Evolutionary conservation across 345 rosid genomes (phyloP).

Genomic region (Erucastrum elatum): DNA sequence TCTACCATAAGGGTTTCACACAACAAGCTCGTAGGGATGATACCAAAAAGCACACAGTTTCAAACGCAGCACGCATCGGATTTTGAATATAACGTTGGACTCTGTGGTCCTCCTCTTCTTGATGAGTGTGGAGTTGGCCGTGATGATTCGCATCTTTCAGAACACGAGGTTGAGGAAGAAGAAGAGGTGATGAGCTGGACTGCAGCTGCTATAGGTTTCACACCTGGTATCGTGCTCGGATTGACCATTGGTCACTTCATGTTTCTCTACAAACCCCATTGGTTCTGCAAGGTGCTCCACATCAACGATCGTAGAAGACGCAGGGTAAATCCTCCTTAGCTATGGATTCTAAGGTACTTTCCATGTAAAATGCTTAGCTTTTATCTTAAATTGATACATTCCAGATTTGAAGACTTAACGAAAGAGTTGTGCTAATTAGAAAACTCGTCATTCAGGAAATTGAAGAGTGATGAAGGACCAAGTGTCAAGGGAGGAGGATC

Average conservation of each 20-base stretch:
- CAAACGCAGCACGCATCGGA: not conserved
- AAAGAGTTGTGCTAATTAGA: too few relatives aligned
- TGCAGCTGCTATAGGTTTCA: not conserved
- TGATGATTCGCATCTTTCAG: not conserved
- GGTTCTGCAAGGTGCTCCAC: not conserved
- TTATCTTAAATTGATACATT: too few relatives aligned
- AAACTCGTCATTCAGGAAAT: too few relatives aligned
- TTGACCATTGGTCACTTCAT: not conserved
- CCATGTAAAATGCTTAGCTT: too few relatives aligned
- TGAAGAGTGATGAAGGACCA: too few relatives aligned
- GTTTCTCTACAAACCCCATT: not conserved
- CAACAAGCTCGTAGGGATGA: constrained; percentile 2
- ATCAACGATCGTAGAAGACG: not conserved
- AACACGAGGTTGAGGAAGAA: not conserved
- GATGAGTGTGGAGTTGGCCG: not conserved
- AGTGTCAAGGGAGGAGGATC: too few relatives aligned
- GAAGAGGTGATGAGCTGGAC: not conserved
- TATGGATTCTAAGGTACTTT: too few relatives aligned
- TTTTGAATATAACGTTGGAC: not conserved
- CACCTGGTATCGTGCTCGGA: constrained; percentile 4
- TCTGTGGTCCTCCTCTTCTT: constrained; percentile 11
- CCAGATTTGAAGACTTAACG: too few relatives aligned
- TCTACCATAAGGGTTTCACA: not conserved
- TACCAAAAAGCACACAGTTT: constrained; percentile 12
- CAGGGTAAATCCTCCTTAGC: not conserved